Evolutionary conservation across 345 rosid genomes (phyloP).

Genomic region (Bretschneidera sinensis): DNA sequence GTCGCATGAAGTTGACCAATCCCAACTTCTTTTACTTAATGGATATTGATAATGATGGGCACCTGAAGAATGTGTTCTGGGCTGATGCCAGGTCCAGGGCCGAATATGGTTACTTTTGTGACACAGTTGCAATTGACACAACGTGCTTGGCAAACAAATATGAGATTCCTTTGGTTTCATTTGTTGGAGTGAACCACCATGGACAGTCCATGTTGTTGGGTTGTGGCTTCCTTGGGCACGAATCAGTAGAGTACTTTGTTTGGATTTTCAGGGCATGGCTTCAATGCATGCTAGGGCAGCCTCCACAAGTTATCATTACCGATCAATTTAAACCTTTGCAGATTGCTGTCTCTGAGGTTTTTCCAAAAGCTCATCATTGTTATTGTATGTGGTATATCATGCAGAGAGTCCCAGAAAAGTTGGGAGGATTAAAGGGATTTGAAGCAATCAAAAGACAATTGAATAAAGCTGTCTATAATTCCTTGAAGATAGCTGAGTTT

Average conservation of each 20-base stretch:
- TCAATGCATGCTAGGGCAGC: constrained; percentile 36
- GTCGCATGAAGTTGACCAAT: constrained; percentile 48
- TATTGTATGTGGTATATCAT: constrained; percentile 38
- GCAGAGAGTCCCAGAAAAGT: constrained; percentile 49
- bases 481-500: constrained; percentile 42
- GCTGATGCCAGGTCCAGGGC: constrained; percentile 47
- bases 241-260: constrained; percentile 38
- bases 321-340: constrained; percentile 46
- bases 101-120: constrained; percentile 36
- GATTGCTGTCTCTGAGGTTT: constrained; percentile 43
- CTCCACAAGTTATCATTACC: constrained; percentile 48
- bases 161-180: constrained; percentile 46
- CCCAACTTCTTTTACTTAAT: constrained; percentile 53
- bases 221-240: constrained; percentile 48
- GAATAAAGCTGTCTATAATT: constrained; percentile 40
- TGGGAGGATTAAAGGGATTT: constrained; percentile 45
- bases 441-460: constrained; percentile 36
- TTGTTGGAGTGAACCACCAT: constrained; percentile 54
- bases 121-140: constrained; percentile 40
- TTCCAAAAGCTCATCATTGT: constrained; percentile 40
- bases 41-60: constrained; percentile 43
- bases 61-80: constrained; percentile 52
- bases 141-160: constrained; percentile 44
- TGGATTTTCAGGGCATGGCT: constrained; percentile 62
- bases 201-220: constrained; percentile 46